Percentiles rank a stretch among this genome's conserved stretches.
Evolutionary conservation across 1,284 basidiomycete genomes (phyloP).

Genomic region (Fomitopsis betulina): DNA sequence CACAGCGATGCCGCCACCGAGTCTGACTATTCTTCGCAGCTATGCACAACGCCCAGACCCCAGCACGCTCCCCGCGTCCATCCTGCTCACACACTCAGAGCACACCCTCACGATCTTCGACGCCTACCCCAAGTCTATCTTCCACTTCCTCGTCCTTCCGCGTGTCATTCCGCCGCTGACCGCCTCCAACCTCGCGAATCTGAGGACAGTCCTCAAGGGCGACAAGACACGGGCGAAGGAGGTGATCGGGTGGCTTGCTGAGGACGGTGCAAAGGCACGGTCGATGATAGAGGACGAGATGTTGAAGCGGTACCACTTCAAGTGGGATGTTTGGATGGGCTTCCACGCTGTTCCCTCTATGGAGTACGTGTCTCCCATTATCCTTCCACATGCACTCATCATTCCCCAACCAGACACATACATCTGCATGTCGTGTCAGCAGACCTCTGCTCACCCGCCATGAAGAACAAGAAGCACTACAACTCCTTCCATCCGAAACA

Average conservation of each 20-base stretch:
- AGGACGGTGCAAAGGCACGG: conserved; percentile 51
- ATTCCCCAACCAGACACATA: conserved; percentile 64
- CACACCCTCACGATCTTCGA: conserved; percentile 78
- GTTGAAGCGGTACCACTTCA: conserved; percentile 70
- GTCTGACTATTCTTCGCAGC: conserved; percentile 48
- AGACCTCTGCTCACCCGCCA: conserved; percentile 67
- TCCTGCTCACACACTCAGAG: conserved; percentile 59
- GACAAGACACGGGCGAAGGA: conserved; percentile 48
- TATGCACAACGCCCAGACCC: conserved; percentile 36
- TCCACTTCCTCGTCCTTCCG: conserved; percentile 81
- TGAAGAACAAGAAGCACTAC: conserved; percentile 94
- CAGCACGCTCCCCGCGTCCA: conserved; percentile 47
- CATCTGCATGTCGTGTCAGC: conserved; percentile 87
- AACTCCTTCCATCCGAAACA: conserved; percentile 88
- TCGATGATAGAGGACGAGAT: conserved; percentile 79
- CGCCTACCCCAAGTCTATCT: conserved; percentile 80
- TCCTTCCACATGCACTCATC: not conserved
- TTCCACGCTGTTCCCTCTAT: conserved; percentile 86
- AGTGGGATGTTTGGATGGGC: conserved; percentile 78
- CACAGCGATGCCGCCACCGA: conserved; percentile 8
- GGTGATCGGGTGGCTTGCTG: conserved; percentile 52
- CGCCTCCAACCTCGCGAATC: conserved; percentile 43
- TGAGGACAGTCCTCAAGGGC: conserved; percentile 56
- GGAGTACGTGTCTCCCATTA: conserved; percentile 44
- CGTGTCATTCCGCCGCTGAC: conserved; percentile 35